These are phyloP conservation scores for Hamamelis virginiana DNA, from an alignment of 164 flowering plant species.

Conservation along the genomic window DNA sequence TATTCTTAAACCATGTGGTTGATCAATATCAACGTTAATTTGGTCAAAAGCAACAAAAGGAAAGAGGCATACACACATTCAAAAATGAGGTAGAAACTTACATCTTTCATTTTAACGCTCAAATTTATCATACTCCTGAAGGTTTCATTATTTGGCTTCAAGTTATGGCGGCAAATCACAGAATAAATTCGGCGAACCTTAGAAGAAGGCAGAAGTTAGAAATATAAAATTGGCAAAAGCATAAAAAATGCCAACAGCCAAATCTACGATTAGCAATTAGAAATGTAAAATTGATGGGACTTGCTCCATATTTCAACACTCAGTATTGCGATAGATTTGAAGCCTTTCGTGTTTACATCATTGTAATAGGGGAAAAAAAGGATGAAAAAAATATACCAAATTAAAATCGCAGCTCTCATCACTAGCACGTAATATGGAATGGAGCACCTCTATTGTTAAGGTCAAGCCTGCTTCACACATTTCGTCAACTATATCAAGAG, in stretches of 20 bases:
- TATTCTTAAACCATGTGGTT: too few relatives aligned
- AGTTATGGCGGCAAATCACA: conserved; percentile 36
- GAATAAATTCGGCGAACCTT: conserved; percentile 71
- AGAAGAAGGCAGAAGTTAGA: neutral
- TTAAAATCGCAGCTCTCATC: conserved; percentile 57
- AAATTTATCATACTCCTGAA: conserved; percentile 63
- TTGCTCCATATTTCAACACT: too few relatives aligned
- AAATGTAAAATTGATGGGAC: too few relatives aligned
- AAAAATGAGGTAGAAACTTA: conserved; percentile 32
- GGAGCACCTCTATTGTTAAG: conserved; percentile 40
- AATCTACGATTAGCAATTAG: too few relatives aligned
- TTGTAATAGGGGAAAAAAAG: too few relatives aligned
- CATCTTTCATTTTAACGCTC: conserved; percentile 80
- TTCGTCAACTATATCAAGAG: conserved; percentile 68
- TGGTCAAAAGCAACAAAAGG: neutral
- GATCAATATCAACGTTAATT: neutral
- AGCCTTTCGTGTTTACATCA: too few relatives aligned
- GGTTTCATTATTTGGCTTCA: conserved; percentile 65
- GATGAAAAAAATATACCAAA: conserved; percentile 49
- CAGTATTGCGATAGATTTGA: too few relatives aligned
- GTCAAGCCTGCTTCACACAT: conserved; percentile 50
- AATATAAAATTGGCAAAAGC: neutral
- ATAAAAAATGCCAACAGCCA: neutral
- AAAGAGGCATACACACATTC: neutral
- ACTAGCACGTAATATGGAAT: conserved; percentile 54